Conservation (phyloP, 1,284 basidiomycete genomes). For the Fomitiporia mediterranea region DNA sequence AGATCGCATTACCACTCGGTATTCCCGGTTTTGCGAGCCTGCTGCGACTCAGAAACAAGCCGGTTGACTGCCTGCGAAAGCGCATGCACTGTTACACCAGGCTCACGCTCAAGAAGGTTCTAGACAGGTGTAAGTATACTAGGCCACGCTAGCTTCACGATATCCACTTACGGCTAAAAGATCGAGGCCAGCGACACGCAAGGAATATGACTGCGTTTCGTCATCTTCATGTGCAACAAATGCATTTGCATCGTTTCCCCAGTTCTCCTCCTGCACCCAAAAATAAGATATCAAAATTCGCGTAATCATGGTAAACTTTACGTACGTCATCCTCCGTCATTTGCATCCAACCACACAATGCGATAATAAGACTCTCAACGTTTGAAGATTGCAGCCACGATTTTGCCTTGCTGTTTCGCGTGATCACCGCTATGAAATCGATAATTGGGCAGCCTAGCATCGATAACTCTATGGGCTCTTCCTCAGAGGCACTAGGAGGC, state of each 20-base stretch:
- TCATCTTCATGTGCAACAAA: conserved; percentile 96
- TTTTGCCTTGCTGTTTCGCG: conserved; percentile 57
- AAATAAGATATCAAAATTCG: conserved; percentile 7
- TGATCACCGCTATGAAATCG: conserved; percentile 70
- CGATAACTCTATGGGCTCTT: conserved; percentile 71
- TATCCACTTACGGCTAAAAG: conserved; percentile 60
- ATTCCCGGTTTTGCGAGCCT: conserved; percentile 46
- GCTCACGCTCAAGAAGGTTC: conserved; percentile 70
- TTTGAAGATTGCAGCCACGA: conserved; percentile 56
- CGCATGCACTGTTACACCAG: conserved; percentile 49
- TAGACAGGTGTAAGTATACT: conserved; percentile 29
- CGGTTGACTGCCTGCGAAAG: conserved; percentile 59
- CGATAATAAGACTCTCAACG: conserved; percentile 51
- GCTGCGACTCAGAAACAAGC: conserved; percentile 50
- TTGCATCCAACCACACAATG: conserved; percentile 72
- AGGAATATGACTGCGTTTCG: conserved; percentile 77
- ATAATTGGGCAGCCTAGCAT: conserved; percentile 75
- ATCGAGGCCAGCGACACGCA: conserved; percentile 83
- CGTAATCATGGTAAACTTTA: conserved; percentile 2
- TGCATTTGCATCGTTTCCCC: conserved; percentile 84
- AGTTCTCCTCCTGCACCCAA: conserved; percentile 73
- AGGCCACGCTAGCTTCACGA: neutral
- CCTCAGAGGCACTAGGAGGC: conserved; percentile 64
- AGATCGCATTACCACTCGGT: conserved; percentile 46
- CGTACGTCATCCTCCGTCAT: conserved; percentile 87